phyloP scores from a whole-genome alignment of 257 asterid genomes.

The Gardenia jasminoides region DNA sequence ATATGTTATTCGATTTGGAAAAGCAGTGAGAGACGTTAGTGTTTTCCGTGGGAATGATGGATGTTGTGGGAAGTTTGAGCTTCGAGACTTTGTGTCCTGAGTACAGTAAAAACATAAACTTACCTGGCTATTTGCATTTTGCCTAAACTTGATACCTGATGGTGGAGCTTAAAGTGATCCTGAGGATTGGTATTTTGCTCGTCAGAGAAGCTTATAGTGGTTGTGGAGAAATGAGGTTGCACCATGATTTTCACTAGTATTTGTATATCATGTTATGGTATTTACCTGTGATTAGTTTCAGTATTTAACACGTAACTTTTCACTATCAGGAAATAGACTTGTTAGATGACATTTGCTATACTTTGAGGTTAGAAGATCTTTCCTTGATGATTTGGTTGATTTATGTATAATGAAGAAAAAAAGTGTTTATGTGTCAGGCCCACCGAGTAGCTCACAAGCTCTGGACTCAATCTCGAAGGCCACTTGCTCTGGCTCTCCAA shows the following conservation, averaged over 20 bases:
- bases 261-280: neutral
- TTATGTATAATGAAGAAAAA: neutral
- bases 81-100: neutral
- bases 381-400: neutral
- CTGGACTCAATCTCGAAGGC: constrained; percentile 38
- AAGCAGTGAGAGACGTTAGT: neutral
- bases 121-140: neutral
- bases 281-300: neutral
- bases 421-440: constrained; percentile 19
- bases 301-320: neutral
- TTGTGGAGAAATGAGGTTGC: neutral
- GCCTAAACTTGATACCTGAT: neutral
- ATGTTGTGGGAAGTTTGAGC: neutral
- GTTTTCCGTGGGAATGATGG: neutral
- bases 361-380: too few relatives aligned
- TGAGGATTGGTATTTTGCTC: neutral
- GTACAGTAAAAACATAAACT: neutral
- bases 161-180: neutral
- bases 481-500: constrained; percentile 43
- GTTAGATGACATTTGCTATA: neutral
- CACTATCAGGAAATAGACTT: neutral
- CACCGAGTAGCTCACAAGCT: constrained; percentile 46
- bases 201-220: neutral
- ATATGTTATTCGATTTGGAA: neutral
- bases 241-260: neutral